These are phyloP conservation scores for Nelumbo lutea DNA, from an alignment of 164 flowering plant genomes.

Conservation along the genomic window DNA sequence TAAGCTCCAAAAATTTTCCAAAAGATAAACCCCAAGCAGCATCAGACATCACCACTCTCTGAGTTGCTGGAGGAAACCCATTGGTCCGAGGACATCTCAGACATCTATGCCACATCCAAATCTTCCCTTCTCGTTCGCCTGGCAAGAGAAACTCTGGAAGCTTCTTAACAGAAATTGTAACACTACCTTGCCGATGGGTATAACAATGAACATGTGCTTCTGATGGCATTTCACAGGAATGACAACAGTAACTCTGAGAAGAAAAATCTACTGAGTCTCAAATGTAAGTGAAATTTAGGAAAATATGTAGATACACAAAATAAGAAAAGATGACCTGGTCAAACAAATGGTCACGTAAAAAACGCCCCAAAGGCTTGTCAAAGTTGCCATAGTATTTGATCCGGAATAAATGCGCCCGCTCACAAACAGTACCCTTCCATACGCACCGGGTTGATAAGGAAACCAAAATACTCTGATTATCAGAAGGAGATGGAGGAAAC, in stretches of 20 bases:
- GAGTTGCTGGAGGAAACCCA: slow-evolving; percentile 93
- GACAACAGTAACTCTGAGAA: slow-evolving; percentile 64
- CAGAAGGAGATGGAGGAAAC: slow-evolving; percentile 88
- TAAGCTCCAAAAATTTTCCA: slow-evolving; percentile 98
- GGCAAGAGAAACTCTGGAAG: slow-evolving; percentile 63
- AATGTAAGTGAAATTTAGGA: background rate
- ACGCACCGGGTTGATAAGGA: slow-evolving; percentile 88
- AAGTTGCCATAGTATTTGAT: slow-evolving; percentile 94
- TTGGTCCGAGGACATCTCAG: slow-evolving; percentile 68
- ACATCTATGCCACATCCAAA: slow-evolving; percentile 99
- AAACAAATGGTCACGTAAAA: slow-evolving; percentile 80
- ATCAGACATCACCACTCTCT: slow-evolving; percentile 93
- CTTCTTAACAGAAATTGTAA: slow-evolving; percentile 90
- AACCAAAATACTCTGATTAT: slow-evolving; percentile 93
- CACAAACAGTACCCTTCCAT: slow-evolving; percentile 98
- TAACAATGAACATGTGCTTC: slow-evolving; percentile 99
- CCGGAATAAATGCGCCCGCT: slow-evolving; percentile 82
- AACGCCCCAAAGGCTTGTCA: slow-evolving; percentile 94
- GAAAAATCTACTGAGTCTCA: slow-evolving; percentile 14
- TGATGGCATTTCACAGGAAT: slow-evolving; percentile 87
- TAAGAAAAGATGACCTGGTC: slow-evolving; percentile 54
- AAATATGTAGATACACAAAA: background rate
- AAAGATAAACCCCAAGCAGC: slow-evolving; percentile 99
- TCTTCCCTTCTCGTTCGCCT: slow-evolving; percentile 90
- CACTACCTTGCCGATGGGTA: slow-evolving; percentile 93